Percentiles rank a stretch among this genome's conserved stretches.
These are phyloP conservation scores for Raddia distichophylla DNA, from an alignment of 176 grass and related monocot species.

Conservation along the genomic window DNA sequence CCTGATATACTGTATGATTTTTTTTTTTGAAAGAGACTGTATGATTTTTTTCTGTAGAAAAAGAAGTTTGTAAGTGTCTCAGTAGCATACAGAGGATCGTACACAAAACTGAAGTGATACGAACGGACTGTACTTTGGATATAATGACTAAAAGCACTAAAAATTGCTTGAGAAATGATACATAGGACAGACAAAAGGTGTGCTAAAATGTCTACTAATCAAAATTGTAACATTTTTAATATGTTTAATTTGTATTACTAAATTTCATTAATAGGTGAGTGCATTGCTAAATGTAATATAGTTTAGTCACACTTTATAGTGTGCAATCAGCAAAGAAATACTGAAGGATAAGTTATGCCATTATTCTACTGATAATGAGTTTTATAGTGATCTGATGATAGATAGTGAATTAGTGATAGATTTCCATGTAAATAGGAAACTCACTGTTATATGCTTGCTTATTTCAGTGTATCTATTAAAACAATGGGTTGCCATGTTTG, in stretches of 20 bases:
- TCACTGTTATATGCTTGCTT: conserved; percentile 17
- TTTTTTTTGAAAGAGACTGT: too few relatives aligned
- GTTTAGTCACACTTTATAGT: background rate
- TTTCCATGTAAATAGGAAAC: background rate
- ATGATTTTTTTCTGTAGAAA: too few relatives aligned
- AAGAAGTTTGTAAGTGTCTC: background rate
- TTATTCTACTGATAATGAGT: conserved; percentile 18
- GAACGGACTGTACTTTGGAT: background rate
- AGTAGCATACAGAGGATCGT: conserved; percentile 8
- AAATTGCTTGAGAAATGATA: background rate
- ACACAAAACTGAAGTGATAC: background rate
- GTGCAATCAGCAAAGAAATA: background rate
- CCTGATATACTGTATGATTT: background rate
- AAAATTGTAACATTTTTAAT: background rate
- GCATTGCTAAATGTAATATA: background rate
- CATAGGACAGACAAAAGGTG: background rate
- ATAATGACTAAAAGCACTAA: background rate
- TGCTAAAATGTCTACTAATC: background rate
- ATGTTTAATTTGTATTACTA: background rate
- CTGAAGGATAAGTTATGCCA: background rate
- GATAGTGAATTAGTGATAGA: conserved; percentile 21
- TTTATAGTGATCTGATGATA: background rate
- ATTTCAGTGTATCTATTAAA: conserved; percentile 10
- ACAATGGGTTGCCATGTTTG: background rate
- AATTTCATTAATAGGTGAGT: background rate